Conservation (phyloP, 305 asterid species). For the Ruellia speciosa region DNA sequence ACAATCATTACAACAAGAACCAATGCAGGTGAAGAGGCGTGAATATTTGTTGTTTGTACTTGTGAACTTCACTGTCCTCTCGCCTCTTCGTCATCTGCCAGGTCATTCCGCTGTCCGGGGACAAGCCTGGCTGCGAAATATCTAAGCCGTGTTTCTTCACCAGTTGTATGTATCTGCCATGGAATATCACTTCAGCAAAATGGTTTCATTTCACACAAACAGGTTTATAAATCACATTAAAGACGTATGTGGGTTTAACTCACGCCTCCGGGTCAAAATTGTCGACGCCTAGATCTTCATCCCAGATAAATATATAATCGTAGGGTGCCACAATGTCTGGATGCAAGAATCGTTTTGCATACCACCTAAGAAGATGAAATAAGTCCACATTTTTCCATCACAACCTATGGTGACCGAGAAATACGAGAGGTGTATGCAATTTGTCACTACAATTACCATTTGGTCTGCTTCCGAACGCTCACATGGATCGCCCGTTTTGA, state of each 20-base stretch:
- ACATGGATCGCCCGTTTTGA: conserved; percentile 58
- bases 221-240: not conserved
- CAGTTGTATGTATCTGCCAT: conserved; percentile 40
- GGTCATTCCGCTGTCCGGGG: conserved; percentile 50
- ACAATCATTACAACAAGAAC: conserved; percentile 14
- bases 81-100: conserved; percentile 62
- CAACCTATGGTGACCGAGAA: not conserved
- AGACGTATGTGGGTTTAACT: conserved; percentile 16
- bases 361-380: conserved; percentile 44
- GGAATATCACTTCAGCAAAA: conserved; percentile 11
- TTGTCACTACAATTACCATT: conserved; percentile 33
- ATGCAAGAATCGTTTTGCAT: conserved; percentile 61
- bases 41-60: conserved; percentile 26
- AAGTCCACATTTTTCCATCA: conserved; percentile 2
- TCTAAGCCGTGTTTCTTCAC: conserved; percentile 55
- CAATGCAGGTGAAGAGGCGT: conserved; percentile 6
- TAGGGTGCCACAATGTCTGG: conserved; percentile 57
- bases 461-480: conserved; percentile 48
- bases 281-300: conserved; percentile 37
- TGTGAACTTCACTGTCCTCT: conserved; percentile 56
- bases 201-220: not conserved
- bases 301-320: conserved; percentile 41
- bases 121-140: conserved; percentile 61
- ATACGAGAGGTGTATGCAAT: not conserved
- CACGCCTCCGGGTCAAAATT: conserved; percentile 47